Percentiles rank a stretch among this genome's conserved stretches.
phyloP scores from a whole-genome alignment of 139 green algal species.

The Chlamydomonas sp. region DNA sequence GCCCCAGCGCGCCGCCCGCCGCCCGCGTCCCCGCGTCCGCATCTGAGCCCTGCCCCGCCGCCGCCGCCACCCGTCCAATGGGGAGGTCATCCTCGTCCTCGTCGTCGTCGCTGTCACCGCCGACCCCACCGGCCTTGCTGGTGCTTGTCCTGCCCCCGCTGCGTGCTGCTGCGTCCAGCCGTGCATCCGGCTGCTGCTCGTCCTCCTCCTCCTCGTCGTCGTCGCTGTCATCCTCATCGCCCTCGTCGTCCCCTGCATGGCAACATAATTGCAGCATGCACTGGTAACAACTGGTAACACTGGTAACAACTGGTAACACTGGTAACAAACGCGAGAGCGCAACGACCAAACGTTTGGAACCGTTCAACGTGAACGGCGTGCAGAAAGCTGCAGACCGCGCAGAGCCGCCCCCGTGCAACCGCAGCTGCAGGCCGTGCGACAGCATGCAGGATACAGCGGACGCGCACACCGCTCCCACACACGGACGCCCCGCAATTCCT shows the following conservation, averaged over 20 bases:
- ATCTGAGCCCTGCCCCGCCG: not conserved
- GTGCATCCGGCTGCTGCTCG: conserved; percentile 13
- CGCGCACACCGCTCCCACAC: no score
- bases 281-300: no score
- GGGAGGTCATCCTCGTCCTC: conserved; percentile 13
- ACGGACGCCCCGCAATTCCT: no score
- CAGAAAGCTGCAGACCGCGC: no score
- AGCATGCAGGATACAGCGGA: no score
- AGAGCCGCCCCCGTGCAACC: no score
- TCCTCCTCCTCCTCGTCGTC: conserved; percentile 5
- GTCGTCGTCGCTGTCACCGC: conserved; percentile 16
- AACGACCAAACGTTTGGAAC: no score
- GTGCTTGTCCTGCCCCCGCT: conserved; percentile 1
- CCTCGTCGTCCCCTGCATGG: not conserved
- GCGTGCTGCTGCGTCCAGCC: not conserved
- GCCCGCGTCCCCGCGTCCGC: conserved; percentile 44
- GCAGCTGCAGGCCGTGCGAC: no score
- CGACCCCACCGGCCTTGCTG: not conserved
- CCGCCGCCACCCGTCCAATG: conserved; percentile 6
- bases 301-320: no score
- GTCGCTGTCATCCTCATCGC: conserved; percentile 27
- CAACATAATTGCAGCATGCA: no score
- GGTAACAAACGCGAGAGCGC: no score
- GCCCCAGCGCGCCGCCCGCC: conserved; percentile 66
- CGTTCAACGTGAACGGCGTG: no score